Conservation (phyloP, 306 rosid genomes). For the Cucurbita maxima region DNA sequence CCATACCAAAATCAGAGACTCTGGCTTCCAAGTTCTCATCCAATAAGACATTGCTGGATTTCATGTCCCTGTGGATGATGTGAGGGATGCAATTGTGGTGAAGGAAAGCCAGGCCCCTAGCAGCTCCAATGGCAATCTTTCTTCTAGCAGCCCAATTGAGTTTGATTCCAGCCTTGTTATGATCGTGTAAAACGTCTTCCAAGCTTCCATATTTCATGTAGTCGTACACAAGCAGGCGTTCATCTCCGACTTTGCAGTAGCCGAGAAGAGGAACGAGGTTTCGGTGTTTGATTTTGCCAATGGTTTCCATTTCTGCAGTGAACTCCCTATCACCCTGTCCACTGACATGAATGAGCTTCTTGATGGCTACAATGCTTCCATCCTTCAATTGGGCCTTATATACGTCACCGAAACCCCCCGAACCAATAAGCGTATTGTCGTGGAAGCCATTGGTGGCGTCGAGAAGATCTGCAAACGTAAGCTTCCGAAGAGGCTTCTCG, state of each 20-base stretch:
- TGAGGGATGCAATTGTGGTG: conserved; percentile 90
- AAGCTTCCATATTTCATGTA: conserved; percentile 89
- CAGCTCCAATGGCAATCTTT: conserved; percentile 86
- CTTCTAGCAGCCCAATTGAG: conserved; percentile 73
- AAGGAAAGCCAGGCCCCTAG: conserved; percentile 81
- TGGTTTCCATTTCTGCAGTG: conserved; percentile 99
- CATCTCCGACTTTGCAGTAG: conserved; percentile 88
- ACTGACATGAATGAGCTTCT: conserved; percentile 74
- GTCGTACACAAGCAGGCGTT: conserved; percentile 80
- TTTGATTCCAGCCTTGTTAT: conserved; percentile 53
- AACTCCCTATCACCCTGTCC: conserved; percentile 98
- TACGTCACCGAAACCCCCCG: conserved; percentile 87
- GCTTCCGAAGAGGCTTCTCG: conserved; percentile 73
- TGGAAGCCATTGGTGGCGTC: conserved; percentile 85
- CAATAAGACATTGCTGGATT: conserved; percentile 83
- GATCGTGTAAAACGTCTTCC: conserved; percentile 81
- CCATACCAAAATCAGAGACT: conserved; percentile 98
- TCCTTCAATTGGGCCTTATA: conserved; percentile 88
- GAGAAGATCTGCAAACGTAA: conserved; percentile 83
- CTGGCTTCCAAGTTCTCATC: conserved; percentile 86
- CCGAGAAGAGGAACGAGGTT: conserved; percentile 91
- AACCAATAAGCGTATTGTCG: conserved; percentile 66
- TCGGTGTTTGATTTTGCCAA: conserved; percentile 90
- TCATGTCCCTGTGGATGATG: conserved; percentile 95
- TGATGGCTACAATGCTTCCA: conserved; percentile 78